Percentiles rank a stretch among this genome's conserved stretches.
phyloP scores from a whole-genome alignment of 495 filamentous ascomycete species.

The Hypoxylon subgilvum region DNA sequence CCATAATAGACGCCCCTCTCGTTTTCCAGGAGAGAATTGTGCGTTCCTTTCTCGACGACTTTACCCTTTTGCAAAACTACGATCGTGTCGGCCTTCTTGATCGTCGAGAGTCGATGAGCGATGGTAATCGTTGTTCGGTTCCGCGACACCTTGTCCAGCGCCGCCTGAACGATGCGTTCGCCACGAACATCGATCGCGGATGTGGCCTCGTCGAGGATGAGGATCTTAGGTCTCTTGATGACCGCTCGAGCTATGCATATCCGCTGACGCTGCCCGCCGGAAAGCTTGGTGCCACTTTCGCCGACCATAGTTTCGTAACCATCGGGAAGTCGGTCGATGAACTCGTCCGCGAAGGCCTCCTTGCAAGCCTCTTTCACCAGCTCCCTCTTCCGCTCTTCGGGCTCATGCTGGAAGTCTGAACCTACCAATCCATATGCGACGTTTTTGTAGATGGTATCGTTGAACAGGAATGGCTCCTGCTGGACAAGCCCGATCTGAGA shows the following conservation, averaged over 20 bases:
- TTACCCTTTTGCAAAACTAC: slow-evolving; percentile 66
- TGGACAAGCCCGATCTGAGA: slow-evolving; percentile 72
- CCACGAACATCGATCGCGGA: slow-evolving; percentile 77
- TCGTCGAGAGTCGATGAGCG: slow-evolving; percentile 72
- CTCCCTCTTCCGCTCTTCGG: slow-evolving; percentile 58
- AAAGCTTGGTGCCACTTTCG: slow-evolving; percentile 60
- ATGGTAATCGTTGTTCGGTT: slow-evolving; percentile 80
- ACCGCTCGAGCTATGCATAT: slow-evolving; percentile 74
- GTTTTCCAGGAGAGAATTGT: slow-evolving; percentile 67
- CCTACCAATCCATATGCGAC: slow-evolving; percentile 66
- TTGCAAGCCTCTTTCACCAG: slow-evolving; percentile 64
- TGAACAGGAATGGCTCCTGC: slow-evolving; percentile 78
- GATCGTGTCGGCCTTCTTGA: slow-evolving; percentile 72
- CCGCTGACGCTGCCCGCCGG: slow-evolving; percentile 67
- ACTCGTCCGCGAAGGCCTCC: slow-evolving; percentile 64
- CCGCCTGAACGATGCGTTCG: slow-evolving; percentile 73
- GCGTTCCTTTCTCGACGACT: slow-evolving; percentile 74
- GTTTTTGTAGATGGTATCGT: slow-evolving; percentile 70
- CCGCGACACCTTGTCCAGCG: slow-evolving; percentile 69
- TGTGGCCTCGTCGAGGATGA: slow-evolving; percentile 87
- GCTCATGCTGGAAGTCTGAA: slow-evolving; percentile 58
- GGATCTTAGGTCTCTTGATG: slow-evolving; percentile 74
- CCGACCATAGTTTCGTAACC: slow-evolving; percentile 59
- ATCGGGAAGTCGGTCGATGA: slow-evolving; percentile 66
- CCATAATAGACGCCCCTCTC: slow-evolving; percentile 62